These are phyloP conservation scores for Pholiota adiposa DNA, from an alignment of 1,284 basidiomycete species.

Conservation along the genomic window DNA sequence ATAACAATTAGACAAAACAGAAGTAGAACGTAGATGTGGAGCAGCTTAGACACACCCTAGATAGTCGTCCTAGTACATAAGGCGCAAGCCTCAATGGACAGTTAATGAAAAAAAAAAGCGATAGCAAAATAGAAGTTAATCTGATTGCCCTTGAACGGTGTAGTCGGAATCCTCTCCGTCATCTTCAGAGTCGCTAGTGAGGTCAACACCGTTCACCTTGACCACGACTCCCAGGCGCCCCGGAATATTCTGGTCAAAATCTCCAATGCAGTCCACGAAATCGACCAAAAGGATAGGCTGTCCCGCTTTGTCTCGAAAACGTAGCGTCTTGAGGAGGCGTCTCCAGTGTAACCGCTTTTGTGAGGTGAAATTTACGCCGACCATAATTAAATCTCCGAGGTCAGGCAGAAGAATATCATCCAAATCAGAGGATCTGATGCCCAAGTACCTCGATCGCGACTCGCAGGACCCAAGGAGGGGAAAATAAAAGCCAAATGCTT, in stretches of 20 bases:
- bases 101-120: no score
- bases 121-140: not conserved
- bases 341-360: constrained; percentile 17
- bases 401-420: constrained; percentile 11
- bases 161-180: constrained; percentile 20
- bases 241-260: constrained; percentile 11
- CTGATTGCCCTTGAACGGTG: constrained; percentile 19
- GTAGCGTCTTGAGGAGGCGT: constrained; percentile 14
- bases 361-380: constrained; percentile 15
- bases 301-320: constrained; percentile 12
- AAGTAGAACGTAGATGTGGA: no score
- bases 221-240: constrained; percentile 15
- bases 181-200: constrained; percentile 10
- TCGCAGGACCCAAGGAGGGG: constrained; percentile 2
- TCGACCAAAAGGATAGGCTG: constrained; percentile 16
- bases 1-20: no score
- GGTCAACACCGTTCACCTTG: constrained; percentile 18
- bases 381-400: constrained; percentile 16
- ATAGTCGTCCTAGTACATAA: no score
- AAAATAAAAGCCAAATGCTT: constrained; percentile 6
- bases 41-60: no score
- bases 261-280: constrained; percentile 15
- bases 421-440: not conserved
- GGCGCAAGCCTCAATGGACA: no score
- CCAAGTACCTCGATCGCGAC: not conserved